Conservation (phyloP, 192 early-diverging fungal species). For the Backusella westeae region DNA sequence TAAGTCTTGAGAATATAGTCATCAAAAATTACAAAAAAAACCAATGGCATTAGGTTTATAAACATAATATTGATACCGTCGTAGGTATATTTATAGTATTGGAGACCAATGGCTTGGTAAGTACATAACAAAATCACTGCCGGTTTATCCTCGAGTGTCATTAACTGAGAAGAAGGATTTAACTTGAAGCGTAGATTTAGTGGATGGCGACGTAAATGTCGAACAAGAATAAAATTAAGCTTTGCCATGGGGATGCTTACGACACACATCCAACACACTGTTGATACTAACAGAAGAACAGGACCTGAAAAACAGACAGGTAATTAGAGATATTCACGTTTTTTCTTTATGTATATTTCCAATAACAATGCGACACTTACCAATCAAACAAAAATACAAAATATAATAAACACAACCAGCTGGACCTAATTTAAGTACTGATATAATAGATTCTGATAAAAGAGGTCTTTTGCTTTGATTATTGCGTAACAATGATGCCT, state of each 20-base stretch:
- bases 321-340: neutral
- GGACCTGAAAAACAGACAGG: slow-evolving; percentile 54
- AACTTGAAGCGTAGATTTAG: slow-evolving; percentile 70
- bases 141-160: slow-evolving; percentile 18
- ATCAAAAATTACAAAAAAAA: slow-evolving; percentile 81
- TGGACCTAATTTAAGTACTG: slow-evolving; percentile 35
- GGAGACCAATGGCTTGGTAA: slow-evolving; percentile 81
- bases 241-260: slow-evolving; percentile 94
- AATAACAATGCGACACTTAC: slow-evolving; percentile 28
- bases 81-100: slow-evolving; percentile 96
- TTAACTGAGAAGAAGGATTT: slow-evolving; percentile 32
- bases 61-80: slow-evolving; percentile 97
- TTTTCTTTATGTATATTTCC: neutral
- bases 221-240: slow-evolving; percentile 79
- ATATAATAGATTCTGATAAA: neutral
- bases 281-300: slow-evolving; percentile 71
- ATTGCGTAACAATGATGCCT: neutral
- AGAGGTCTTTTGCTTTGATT: slow-evolving; percentile 4
- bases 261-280: slow-evolving; percentile 83
- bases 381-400: slow-evolving; percentile 45
- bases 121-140: slow-evolving; percentile 83
- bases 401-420: slow-evolving; percentile 50
- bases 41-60: slow-evolving; percentile 85
- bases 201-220: slow-evolving; percentile 79
- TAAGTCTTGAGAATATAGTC: slow-evolving; percentile 66